phyloP scores from a whole-genome alignment of 164 flowering plant genomes.

The Liquidambar formosana region DNA sequence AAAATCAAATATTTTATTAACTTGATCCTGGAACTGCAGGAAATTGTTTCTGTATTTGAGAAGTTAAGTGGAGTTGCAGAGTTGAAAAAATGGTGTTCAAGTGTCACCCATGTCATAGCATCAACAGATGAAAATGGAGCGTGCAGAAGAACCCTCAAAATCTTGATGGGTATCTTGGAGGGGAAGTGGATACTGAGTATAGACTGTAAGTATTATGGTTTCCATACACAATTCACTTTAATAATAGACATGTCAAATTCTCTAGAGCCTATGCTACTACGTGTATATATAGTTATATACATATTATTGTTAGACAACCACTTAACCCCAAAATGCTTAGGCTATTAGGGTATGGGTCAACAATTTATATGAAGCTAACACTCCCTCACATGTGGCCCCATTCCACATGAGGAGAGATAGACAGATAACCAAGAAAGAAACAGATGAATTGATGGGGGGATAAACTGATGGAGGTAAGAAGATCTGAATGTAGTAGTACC shows the following conservation, averaged over 20 bases:
- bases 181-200: conserved; percentile 91
- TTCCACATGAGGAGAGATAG: too few species aligned
- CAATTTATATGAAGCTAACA: too few species aligned
- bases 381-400: too few species aligned
- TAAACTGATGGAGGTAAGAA: too few species aligned
- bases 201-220: conserved; percentile 61
- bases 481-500: too few species aligned
- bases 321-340: too few species aligned
- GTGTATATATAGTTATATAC: too few species aligned
- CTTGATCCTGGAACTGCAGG: conserved; percentile 47
- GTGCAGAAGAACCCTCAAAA: conserved; percentile 85
- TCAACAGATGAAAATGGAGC: conserved; percentile 87
- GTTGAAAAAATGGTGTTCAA: conserved; percentile 60
- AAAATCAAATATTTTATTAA: not conserved
- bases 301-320: too few species aligned
- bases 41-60: conserved; percentile 56
- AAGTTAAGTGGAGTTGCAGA: conserved; percentile 52
- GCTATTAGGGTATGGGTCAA: too few species aligned
- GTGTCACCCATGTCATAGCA: conserved; percentile 87
- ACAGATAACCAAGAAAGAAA: too few species aligned
- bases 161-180: conserved; percentile 84
- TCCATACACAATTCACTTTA: not conserved
- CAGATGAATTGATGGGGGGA: too few species aligned
- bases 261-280: too few species aligned
- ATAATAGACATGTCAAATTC: not conserved